Percentiles rank a stretch among this genome's conserved stretches.
Evolutionary conservation across 2,329 filamentous ascomycete species (phyloP).

Genomic region (Colletotrichum sp.): DNA sequence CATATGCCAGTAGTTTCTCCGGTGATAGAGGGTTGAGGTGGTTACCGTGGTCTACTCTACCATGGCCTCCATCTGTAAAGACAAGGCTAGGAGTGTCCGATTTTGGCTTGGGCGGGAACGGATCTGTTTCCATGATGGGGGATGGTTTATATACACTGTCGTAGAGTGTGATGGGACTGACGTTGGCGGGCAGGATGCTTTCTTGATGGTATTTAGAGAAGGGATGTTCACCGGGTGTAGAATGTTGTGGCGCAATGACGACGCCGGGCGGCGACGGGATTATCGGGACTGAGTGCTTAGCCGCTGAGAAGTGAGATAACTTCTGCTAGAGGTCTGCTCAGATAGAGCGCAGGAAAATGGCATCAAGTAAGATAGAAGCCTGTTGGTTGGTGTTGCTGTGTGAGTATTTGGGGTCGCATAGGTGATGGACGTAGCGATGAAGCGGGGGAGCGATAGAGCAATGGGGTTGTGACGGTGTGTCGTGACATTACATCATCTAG

Average conservation of each 20-base stretch:
- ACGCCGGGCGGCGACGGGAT: accelerated
- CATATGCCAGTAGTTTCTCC: no score
- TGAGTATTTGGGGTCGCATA: neutral
- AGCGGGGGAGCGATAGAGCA: no score
- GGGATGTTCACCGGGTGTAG: no score
- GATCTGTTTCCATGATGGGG: neutral
- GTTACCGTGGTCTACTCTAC: accelerated
- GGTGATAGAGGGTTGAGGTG: neutral
- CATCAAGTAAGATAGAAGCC: neutral
- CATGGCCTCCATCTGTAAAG: neutral
- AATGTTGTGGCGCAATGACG: neutral
- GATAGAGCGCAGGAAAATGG: neutral
- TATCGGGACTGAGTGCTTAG: neutral
- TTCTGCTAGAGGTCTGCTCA: neutral
- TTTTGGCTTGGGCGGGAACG: neutral
- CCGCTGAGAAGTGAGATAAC: neutral
- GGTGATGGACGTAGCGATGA: neutral
- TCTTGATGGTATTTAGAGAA: accelerated
- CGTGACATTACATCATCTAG: neutral
- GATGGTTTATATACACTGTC: neutral
- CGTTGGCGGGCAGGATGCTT: neutral
- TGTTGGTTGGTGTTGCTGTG: accelerated
- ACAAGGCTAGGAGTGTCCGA: neutral
- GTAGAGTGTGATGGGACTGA: accelerated
- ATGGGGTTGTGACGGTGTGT: neutral